Conservation (phyloP, 2,329 filamentous ascomycete species). For the Pyricularia sp. region DNA sequence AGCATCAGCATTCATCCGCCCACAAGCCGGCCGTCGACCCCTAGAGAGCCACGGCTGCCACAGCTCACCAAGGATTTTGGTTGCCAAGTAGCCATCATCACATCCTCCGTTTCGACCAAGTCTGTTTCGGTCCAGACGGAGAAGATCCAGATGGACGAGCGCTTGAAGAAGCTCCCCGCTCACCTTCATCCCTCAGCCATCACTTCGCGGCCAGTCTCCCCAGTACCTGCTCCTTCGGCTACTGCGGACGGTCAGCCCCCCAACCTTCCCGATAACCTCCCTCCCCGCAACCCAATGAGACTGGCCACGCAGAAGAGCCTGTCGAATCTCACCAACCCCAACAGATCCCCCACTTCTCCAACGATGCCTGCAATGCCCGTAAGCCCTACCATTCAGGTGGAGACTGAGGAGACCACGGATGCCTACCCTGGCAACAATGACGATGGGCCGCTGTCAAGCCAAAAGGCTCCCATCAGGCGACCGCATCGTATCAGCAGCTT, state of each 20-base stretch:
- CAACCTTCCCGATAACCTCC: conserved; percentile 43
- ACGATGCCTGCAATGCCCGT: conserved; percentile 15
- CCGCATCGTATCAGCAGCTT: conserved; percentile 73
- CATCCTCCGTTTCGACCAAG: conserved; percentile 38
- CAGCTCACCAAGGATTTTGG: conserved; percentile 75
- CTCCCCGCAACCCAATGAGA: conserved; percentile 52
- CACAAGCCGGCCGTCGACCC: conserved; percentile 71
- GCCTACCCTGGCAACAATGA: conserved; percentile 74
- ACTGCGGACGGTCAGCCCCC: conserved; percentile 27
- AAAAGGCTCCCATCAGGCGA: conserved; percentile 52
- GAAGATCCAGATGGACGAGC: conserved; percentile 74
- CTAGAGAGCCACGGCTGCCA: conserved; percentile 63
- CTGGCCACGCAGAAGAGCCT: conserved; percentile 36
- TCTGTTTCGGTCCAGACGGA: conserved; percentile 70
- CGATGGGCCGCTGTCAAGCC: conserved; percentile 58
- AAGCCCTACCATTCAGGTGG: not conserved
- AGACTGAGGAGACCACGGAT: conserved; percentile 42
- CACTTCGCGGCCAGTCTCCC: conserved; percentile 49
- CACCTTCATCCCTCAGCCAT: conserved; percentile 76
- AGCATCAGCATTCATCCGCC: conserved; percentile 90
- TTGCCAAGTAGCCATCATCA: conserved; percentile 62
- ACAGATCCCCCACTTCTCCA: conserved; percentile 36
- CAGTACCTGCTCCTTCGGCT: conserved; percentile 21
- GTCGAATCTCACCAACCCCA: conserved; percentile 36
- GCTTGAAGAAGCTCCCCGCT: conserved; percentile 63